A percentile compares a stretch with the other conserved stretches of the same genome.
Evolutionary conservation across 805 yeast genomes (phyloP).

Genomic region (Yarrowia bubula): DNA sequence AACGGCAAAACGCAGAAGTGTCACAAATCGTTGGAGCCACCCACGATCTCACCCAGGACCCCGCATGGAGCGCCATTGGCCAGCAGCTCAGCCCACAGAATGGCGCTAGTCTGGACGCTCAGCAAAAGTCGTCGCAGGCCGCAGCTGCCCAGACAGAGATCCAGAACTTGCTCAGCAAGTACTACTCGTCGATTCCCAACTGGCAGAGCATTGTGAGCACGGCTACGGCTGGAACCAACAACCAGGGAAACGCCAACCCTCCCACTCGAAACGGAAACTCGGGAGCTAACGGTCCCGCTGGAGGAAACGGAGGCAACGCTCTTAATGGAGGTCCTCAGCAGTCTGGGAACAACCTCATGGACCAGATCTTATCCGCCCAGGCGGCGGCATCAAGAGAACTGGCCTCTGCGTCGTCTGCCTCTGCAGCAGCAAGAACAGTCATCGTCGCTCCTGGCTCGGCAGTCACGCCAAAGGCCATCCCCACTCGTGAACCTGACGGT

Average conservation of each 20-base stretch:
- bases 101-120: background rate
- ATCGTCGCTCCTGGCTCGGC: background rate
- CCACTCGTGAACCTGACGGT: slow-evolving; percentile 9
- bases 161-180: slow-evolving; percentile 4
- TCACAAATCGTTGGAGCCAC: slow-evolving; percentile 2
- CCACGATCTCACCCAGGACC: slow-evolving; percentile 1
- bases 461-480: background rate
- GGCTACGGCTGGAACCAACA: background rate
- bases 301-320: background rate
- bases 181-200: slow-evolving; percentile 17
- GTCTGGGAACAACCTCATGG: slow-evolving; percentile 4
- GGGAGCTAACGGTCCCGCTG: slow-evolving; percentile 7
- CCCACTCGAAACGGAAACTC: background rate
- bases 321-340: background rate
- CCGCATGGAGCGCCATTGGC: slow-evolving; percentile 1
- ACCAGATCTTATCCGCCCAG: background rate
- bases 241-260: slow-evolving; percentile 6
- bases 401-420: background rate
- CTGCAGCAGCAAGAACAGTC: background rate
- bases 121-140: background rate
- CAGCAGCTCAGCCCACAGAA: background rate
- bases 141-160: slow-evolving; percentile 2
- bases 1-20: background rate
- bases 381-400: background rate
- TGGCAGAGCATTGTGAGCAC: slow-evolving; percentile 16